Evolutionary conservation across 768 basidiomycete species (phyloP).

Genomic region (Rhodotorula paludigena): DNA sequence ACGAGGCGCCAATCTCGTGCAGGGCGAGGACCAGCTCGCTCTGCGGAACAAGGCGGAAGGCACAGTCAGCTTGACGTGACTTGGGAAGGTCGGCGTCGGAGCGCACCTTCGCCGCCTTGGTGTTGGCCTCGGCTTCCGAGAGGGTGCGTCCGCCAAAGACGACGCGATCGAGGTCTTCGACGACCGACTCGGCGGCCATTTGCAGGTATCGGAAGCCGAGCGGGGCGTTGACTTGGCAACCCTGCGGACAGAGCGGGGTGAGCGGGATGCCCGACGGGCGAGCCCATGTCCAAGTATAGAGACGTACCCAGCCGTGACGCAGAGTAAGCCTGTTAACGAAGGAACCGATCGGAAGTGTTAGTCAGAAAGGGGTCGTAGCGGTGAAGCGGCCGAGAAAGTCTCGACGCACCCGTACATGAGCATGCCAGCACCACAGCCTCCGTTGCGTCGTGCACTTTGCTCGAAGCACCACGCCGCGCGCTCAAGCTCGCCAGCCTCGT

Average conservation of each 20-base stretch:
- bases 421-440: conserved; percentile 85
- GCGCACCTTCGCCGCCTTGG: conserved; percentile 56
- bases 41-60: conserved; percentile 45
- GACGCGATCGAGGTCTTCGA: conserved; percentile 66
- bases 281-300: too few species aligned
- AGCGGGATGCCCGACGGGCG: not conserved
- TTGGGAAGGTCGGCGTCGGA: not conserved
- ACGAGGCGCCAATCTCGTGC: conserved; percentile 87
- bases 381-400: not conserved
- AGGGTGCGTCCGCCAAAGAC: conserved; percentile 50
- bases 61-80: not conserved
- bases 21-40: conserved; percentile 80
- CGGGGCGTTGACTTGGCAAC: conserved; percentile 63
- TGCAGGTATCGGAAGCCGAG: conserved; percentile 75
- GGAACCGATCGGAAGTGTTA: too few species aligned
- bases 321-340: conserved; percentile 60
- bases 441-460: conserved; percentile 50
- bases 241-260: conserved; percentile 10
- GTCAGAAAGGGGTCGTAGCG: too few species aligned
- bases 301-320: conserved; percentile 80
- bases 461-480: conserved; percentile 43
- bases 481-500: conserved; percentile 42
- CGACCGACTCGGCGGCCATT: conserved; percentile 73
- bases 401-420: conserved; percentile 67
- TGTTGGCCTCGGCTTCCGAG: conserved; percentile 49